A percentile compares a stretch with the other conserved stretches of the same genome.
Evolutionary conservation across 2,329 filamentous ascomycete genomes (phyloP).

Genomic region (Cordyceps fumosorosea): DNA sequence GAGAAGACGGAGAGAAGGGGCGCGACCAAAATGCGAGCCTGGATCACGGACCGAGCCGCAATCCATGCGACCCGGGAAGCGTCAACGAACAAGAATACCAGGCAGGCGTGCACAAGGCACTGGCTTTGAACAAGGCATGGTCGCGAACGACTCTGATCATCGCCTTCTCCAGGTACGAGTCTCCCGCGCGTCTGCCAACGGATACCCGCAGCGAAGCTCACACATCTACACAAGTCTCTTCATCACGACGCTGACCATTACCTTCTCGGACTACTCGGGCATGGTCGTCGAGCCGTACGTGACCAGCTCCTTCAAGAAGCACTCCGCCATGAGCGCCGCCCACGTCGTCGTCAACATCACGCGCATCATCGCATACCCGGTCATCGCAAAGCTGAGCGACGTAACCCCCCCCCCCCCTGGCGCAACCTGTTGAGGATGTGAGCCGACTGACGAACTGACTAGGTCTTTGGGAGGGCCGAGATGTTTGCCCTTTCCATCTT

Average conservation of each 20-base stretch:
- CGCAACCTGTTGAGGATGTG: too few species aligned
- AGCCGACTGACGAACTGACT: background rate
- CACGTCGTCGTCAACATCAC: constrained; percentile 42
- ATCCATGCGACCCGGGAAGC: too few species aligned
- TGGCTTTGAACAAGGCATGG: background rate
- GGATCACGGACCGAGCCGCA: too few species aligned
- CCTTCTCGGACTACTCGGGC: constrained; percentile 26
- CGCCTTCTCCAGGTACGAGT: background rate
- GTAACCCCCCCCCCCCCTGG: too few species aligned
- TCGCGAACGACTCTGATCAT: background rate
- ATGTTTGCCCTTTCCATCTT: constrained; percentile 37
- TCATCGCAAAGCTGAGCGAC: constrained; percentile 54
- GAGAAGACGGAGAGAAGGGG: too few species aligned
- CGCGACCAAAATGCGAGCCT: background rate
- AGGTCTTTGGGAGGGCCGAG: constrained; percentile 50
- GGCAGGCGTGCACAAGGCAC: background rate
- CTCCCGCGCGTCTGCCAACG: too few species aligned
- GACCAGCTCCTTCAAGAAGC: constrained; percentile 35
- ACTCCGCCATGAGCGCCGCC: constrained; percentile 43
- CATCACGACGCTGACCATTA: constrained; percentile 24
- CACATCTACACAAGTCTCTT: constrained; percentile 19
- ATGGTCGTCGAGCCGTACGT: constrained; percentile 28
- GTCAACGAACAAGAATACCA: background rate
- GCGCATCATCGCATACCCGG: constrained; percentile 48
- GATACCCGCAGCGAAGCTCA: background rate